Conservation (phyloP, 176 grass and related monocot genomes). For the Raddia distichophylla region DNA sequence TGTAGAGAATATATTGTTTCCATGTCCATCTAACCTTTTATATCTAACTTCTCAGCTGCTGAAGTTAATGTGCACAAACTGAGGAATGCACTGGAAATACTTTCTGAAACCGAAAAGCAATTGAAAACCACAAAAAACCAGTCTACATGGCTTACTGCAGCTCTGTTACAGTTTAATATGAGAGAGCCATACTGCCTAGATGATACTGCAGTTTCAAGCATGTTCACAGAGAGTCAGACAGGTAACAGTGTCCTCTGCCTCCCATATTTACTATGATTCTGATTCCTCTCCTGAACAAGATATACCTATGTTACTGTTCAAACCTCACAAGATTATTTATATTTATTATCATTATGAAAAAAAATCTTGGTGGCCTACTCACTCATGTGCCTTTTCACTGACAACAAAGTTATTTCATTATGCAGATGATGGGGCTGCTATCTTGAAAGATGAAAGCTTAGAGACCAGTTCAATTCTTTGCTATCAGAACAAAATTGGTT, state of each 20-base stretch:
- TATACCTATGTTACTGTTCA: background rate
- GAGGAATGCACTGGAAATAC: conserved; percentile 87
- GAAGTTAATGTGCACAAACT: conserved; percentile 66
- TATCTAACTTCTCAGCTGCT: conserved; percentile 52
- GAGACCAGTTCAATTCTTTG: conserved; percentile 57
- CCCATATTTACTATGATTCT: background rate
- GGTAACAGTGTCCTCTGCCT: conserved; percentile 29
- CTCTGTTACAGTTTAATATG: conserved; percentile 89
- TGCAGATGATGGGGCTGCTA: conserved; percentile 59
- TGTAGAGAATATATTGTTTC: background rate
- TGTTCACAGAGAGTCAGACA: conserved; percentile 56
- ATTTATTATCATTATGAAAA: conserved; percentile 6
- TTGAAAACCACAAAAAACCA: conserved; percentile 82
- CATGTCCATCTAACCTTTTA: conserved; percentile 30
- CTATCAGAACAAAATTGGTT: conserved; percentile 49
- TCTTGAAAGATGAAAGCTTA: conserved; percentile 59
- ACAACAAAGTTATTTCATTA: conserved; percentile 28
- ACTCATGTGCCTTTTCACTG: conserved; percentile 24
- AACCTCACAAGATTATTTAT: background rate
- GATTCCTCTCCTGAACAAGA: background rate
- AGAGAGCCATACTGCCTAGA: conserved; percentile 61
- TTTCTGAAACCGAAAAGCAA: conserved; percentile 96
- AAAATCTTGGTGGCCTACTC: background rate
- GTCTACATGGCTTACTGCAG: conserved; percentile 94
- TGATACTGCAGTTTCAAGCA: conserved; percentile 55